Conservation (phyloP, 1,284 basidiomycete genomes). For the Stygiomarasmius scandens region DNA sequence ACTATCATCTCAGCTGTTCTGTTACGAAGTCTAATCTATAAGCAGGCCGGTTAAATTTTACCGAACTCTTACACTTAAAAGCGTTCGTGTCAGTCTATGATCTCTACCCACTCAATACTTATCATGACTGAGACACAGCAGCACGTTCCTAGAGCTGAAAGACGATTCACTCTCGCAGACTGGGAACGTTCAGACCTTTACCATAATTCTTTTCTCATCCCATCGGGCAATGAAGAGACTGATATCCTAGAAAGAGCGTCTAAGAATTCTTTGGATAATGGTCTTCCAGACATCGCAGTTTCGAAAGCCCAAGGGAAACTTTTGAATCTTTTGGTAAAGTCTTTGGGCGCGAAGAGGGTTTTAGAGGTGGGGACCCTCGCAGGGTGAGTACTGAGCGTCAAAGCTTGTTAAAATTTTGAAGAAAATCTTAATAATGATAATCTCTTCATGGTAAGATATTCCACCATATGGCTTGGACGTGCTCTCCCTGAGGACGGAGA, state of each 20-base stretch:
- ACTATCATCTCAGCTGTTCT: too few relatives aligned
- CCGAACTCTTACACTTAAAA: too few relatives aligned
- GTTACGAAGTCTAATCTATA: too few relatives aligned
- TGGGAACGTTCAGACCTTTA: slow-evolving; percentile 45
- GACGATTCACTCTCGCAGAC: slow-evolving; percentile 34
- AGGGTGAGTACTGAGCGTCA: slow-evolving; percentile 43
- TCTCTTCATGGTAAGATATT: slow-evolving; percentile 43
- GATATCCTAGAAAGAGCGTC: slow-evolving; percentile 45
- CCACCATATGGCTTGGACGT: slow-evolving; percentile 60
- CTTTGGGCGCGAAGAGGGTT: slow-evolving; percentile 52
- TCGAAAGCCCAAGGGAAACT: slow-evolving; percentile 60
- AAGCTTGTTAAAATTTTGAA: too few relatives aligned
- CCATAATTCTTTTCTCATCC: slow-evolving; percentile 14
- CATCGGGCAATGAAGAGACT: slow-evolving; percentile 30
- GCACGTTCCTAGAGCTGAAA: too few relatives aligned
- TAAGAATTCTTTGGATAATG: slow-evolving; percentile 39
- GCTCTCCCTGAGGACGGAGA: slow-evolving; percentile 57
- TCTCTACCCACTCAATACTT: too few relatives aligned
- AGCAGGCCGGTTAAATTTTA: too few relatives aligned
- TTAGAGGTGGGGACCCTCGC: slow-evolving; percentile 67
- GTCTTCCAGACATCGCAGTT: slow-evolving; percentile 52
- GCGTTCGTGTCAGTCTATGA: too few relatives aligned
- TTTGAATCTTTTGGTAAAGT: slow-evolving; percentile 49
- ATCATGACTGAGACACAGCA: too few relatives aligned
- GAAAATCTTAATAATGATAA: too few relatives aligned